A percentile compares a stretch with the other conserved stretches of the same genome.
These are phyloP conservation scores for Volvox africanus DNA, from an alignment of 139 green algal species.

Conservation along the genomic window DNA sequence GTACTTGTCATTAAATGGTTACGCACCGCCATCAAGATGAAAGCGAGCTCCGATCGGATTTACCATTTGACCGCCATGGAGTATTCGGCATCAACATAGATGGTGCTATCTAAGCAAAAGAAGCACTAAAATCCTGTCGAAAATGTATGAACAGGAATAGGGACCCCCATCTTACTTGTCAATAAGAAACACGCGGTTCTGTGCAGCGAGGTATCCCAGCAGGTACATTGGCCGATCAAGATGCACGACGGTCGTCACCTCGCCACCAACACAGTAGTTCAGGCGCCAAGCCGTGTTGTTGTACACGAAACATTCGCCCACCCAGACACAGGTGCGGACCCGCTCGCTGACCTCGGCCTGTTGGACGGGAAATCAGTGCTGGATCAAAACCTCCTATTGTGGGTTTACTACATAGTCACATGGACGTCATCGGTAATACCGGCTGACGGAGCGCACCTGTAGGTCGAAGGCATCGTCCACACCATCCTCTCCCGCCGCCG, in stretches of 20 bases:
- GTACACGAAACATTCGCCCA: conserved; percentile 99
- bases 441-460: conserved; percentile 69
- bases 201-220: conserved; percentile 94
- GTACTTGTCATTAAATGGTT: no score
- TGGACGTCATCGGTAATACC: no score
- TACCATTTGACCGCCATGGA: no score
- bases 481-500: conserved; percentile 88
- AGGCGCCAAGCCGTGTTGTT: conserved; percentile 96
- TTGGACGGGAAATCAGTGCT: no score
- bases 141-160: no score
- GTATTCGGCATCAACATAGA: no score
- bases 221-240: conserved; percentile 98
- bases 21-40: no score
- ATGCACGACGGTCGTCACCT: conserved; percentile 97
- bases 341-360: conserved; percentile 57
- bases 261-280: conserved; percentile 97
- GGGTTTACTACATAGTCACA: no score
- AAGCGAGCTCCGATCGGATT: no score
- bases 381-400: no score
- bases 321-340: conserved; percentile 67
- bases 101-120: no score
- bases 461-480: conserved; percentile 98
- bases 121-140: no score
- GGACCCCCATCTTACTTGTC: conserved; percentile 76
- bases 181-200: conserved; percentile 95